Base-by-base conservation (phyloP, 2,329 filamentous ascomycete genomes). In the Zymoseptoria pseudotritici region DNA sequence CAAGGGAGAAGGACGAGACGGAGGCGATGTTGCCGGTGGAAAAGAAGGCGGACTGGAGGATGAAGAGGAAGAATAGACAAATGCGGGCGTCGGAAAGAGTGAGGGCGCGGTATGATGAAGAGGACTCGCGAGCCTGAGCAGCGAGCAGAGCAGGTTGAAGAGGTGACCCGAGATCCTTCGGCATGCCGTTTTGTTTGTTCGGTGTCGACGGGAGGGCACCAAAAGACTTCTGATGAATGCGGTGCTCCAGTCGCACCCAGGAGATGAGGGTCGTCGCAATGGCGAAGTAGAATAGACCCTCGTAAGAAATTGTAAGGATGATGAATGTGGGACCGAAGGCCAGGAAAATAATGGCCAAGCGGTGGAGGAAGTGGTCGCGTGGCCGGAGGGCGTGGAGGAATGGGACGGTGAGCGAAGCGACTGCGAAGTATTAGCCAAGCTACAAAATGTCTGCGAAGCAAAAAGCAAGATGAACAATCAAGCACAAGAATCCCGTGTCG, bases 11-110 rank as follows among this genome's bases (percentile, higher is more conserved):
- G 1, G 91, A 90, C 17, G 92, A 96, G 58, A 99, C 78, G 0
- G 93, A 97, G 0, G 94, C 94, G 60, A 99, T 86, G 77, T 99
- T 99, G 64, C 94, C 94, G 0, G 93, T 97, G 76, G 87, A 90
- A 82, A 97, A 99, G 76, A 99, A 99, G 56, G 89, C 94, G 2
- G 92, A 93, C 75, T 99, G 94, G 5, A 99, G 82, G 49, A 99
- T 83, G 66, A 91, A 91, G 74, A 99, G 88, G 81, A 97, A 97
- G 80, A 97, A 97, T 6, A 99, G 83, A 1, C 91, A 88, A 42
- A 96, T 88, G 46, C 95, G 89, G 3, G 88, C 85, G 72, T 99
- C 94, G n/a, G 88, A 83, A 5, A 97, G 80, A 1, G 82, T 86
- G 54, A 97, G 81, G 0, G 88, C 80, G 50, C 93, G 87, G 76